Evolutionary conservation across 2,329 filamentous ascomycete genomes (phyloP).

Genomic region (Calcarisporium arbuscula): DNA sequence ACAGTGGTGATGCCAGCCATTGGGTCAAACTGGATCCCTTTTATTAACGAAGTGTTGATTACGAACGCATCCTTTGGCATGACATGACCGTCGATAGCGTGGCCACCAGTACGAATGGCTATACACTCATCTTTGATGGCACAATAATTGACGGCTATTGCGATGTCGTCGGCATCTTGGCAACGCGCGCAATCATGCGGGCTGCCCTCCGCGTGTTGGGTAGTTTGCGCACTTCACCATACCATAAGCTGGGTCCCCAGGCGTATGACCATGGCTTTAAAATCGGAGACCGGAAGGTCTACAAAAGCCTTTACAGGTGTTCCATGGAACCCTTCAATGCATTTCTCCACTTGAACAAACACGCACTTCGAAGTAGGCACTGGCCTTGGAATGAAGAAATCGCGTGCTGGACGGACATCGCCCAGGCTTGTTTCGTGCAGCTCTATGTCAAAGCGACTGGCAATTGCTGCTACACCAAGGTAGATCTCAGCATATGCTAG

Average conservation of each 20-base stretch:
- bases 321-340: too few relatives aligned
- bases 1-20: background rate
- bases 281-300: background rate
- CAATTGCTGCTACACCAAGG: background rate
- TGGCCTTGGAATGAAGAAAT: too few relatives aligned
- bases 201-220: background rate
- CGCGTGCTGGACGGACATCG: too few relatives aligned
- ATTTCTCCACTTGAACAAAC: too few relatives aligned
- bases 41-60: conserved; percentile 1
- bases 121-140: background rate
- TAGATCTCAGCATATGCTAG: conserved; percentile 1
- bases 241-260: background rate
- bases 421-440: conserved; percentile 3
- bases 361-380: too few relatives aligned
- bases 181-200: conserved; percentile 1
- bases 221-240: background rate
- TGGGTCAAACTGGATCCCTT: background rate
- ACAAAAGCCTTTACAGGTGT: too few relatives aligned
- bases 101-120: conserved; percentile 4
- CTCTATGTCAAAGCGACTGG: background rate
- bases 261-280: background rate
- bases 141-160: conserved; percentile 1
- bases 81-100: conserved; percentile 3
- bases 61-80: conserved; percentile 4
- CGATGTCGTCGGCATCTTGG: background rate